Conservation (phyloP, 2,329 filamentous ascomycete genomes). For the Ascochyta viciae-villosae region DNA sequence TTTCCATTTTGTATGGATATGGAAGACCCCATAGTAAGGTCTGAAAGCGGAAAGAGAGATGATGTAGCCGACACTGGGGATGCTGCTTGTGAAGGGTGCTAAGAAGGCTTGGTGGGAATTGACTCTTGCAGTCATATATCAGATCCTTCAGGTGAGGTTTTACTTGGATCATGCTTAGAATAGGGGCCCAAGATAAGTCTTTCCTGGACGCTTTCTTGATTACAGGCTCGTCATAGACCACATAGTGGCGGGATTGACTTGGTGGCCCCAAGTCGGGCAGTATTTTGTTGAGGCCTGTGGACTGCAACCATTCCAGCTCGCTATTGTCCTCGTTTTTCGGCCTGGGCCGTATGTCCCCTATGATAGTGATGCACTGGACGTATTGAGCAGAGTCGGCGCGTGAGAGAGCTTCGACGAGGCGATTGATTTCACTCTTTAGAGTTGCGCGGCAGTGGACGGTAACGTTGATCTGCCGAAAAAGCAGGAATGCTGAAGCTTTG, state of each 20-base stretch:
- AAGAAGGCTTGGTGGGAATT: constrained; percentile 3
- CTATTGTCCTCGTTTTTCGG: constrained; percentile 6
- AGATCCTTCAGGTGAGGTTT: constrained; percentile 23
- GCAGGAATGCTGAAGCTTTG: constrained; percentile 19
- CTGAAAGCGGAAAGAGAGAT: no score
- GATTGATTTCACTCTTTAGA: constrained; percentile 17
- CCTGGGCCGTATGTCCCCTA: constrained; percentile 21
- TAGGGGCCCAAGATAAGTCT: constrained; percentile 29
- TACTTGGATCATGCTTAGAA: constrained; percentile 22
- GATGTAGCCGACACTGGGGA: no score
- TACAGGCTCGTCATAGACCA: constrained; percentile 27
- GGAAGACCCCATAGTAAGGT: no score
- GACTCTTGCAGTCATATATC: constrained; percentile 30
- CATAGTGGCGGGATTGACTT: constrained; percentile 3
- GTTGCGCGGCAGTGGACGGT: constrained; percentile 16
- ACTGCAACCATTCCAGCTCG: constrained; percentile 1
- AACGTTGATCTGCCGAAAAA: constrained; percentile 22
- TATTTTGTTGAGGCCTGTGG: constrained; percentile 22
- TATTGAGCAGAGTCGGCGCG: constrained; percentile 24
- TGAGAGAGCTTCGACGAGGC: constrained; percentile 21
- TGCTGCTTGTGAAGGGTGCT: no score
- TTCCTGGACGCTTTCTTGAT: constrained; percentile 25
- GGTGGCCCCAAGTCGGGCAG: constrained; percentile 18
- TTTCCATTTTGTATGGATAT: no score
- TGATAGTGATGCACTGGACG: constrained; percentile 25